Evolutionary conservation across 768 basidiomycete genomes (phyloP), one percentile per base, ranked within the genome.

Genomic region (button mushroom (Agaricus bisporus)): DNA sequence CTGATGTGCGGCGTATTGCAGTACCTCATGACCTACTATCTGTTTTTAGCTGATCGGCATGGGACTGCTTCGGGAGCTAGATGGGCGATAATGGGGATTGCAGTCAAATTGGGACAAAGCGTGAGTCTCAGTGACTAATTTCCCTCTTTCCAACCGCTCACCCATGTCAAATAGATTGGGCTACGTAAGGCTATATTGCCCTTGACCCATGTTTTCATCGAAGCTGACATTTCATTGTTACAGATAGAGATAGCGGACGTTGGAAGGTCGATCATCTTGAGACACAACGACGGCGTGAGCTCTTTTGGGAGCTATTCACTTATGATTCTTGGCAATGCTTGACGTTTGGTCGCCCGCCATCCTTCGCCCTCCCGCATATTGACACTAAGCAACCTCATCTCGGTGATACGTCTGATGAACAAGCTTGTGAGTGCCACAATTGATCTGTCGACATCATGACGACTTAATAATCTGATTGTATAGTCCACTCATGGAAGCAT

Each of bases 401-500:
- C 1, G 73, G 70, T 26, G 79, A 83, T 53, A 55, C 66, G 9
- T 65, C 73, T 12, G 80, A 81, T 57, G 82, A 86, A 55, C 74
- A 78, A 51, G 73, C 76, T 51, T 87, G 85, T 87, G 62, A 58
- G 80, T 74, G 46, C 48, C 32, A 32, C 11, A 44, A 32, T 47
- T 28, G 41, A 9, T 44, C 5, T 35, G 50, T 12, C 20, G 36
- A 28, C 17, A 41, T 17, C 3, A 39, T 26, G 10, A 14, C 47
- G 38, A 49, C 35, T 56, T 32, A 45, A 41, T 37, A n/a, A n/a
- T 49, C 51, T 36, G 22, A 29, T 43, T 20, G 32, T 11, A 32
- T 53, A 86, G 85, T 77, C 65, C 76, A 83, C 56, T 73, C 78
- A 18, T 86, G 85, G 85, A 86, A 86, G 66, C 83, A 86, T 59